Conservation (phyloP, 768 basidiomycete genomes). For the Xerocomus brunneocitrinus region DNA sequence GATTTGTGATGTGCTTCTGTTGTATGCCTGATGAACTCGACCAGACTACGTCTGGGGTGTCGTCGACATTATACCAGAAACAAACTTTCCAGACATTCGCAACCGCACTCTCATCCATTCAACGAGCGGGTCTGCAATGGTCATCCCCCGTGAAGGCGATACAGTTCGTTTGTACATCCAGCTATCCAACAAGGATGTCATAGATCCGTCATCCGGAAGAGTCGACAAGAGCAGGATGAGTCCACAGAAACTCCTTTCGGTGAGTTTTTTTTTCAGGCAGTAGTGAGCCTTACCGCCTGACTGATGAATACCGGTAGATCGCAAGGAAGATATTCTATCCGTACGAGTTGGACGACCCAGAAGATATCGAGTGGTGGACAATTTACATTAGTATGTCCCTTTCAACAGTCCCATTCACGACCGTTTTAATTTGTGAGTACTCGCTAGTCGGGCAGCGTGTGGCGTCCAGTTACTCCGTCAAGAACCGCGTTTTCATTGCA, state of each 20-base stretch:
- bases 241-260: conserved; percentile 51
- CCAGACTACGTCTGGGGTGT: conserved; percentile 82
- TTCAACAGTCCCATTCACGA: background rate
- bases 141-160: conserved; percentile 70
- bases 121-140: conserved; percentile 60
- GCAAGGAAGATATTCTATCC: conserved; percentile 55
- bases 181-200: conserved; percentile 44
- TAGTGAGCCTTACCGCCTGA: background rate
- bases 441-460: conserved; percentile 67
- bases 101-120: conserved; percentile 66
- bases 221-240: conserved; percentile 50
- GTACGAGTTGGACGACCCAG: conserved; percentile 45
- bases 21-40: background rate
- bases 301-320: conserved; percentile 33
- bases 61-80: conserved; percentile 64
- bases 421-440: background rate
- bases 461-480: conserved; percentile 54
- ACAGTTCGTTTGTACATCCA: conserved; percentile 71
- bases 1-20: background rate
- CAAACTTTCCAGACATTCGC: conserved; percentile 75
- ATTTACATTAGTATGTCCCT: conserved; percentile 55
- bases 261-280: conserved; percentile 19
- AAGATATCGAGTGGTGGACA: conserved; percentile 67
- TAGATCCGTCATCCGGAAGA: conserved; percentile 44
- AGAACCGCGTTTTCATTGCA: conserved; percentile 70